phyloP scores from a whole-genome alignment of 2,329 filamentous ascomycete genomes.

The Alternaria ethzedia region DNA sequence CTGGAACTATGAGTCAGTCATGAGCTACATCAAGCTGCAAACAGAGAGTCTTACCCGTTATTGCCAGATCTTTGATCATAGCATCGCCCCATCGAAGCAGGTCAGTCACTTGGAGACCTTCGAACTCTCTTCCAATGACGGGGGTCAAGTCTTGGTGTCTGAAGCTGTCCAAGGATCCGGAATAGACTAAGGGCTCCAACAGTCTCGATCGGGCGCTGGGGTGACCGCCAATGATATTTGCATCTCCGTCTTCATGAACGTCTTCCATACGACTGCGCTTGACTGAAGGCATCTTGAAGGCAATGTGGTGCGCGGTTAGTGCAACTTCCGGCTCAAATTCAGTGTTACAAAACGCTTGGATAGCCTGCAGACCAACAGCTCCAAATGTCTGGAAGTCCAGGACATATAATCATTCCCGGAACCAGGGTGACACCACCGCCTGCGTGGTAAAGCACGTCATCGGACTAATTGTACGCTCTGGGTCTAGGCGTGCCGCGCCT shows the following conservation, averaged over 20 bases:
- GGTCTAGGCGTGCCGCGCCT: conserved; percentile 6
- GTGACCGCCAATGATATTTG: conserved; percentile 28
- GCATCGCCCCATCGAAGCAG: conserved; percentile 45
- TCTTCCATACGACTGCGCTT: conserved; percentile 20
- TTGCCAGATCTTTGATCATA: conserved; percentile 52
- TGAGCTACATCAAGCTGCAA: not conserved
- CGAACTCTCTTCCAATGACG: conserved; percentile 59
- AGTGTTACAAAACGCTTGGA: not conserved
- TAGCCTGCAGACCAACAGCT: not conserved
- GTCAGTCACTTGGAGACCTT: conserved; percentile 40
- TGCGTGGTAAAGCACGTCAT: conserved; percentile 11
- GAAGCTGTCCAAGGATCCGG: conserved; percentile 32
- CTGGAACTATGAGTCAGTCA: conserved; percentile 45
- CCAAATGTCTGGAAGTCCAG: not conserved
- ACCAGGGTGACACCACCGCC: not conserved
- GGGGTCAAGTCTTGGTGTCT: conserved; percentile 55
- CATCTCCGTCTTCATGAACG: conserved; percentile 5
- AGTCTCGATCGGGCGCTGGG: conserved; percentile 29
- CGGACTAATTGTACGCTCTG: conserved; percentile 6
- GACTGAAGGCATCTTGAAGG: conserved; percentile 29
- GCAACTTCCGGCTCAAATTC: not conserved
- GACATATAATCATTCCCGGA: conserved; percentile 1
- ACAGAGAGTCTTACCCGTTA: conserved; percentile 60
- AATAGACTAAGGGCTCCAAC: conserved; percentile 28
- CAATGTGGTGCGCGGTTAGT: not conserved